Conservation (phyloP, 2,329 filamentous ascomycete genomes). For the Pezicula carpinea region DNA sequence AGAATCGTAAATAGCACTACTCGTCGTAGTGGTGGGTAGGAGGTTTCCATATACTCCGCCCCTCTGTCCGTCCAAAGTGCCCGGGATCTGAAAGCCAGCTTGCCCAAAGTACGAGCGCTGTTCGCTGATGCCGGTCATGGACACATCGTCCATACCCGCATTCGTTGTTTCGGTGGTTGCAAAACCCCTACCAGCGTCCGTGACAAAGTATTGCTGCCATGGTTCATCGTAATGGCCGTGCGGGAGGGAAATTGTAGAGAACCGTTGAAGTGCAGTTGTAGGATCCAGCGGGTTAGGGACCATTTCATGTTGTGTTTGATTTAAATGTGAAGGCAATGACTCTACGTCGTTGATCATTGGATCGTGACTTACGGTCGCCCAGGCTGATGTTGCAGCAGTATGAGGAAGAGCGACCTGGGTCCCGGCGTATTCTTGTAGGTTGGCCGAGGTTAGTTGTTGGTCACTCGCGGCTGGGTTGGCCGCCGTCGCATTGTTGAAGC, state of each 20-base stretch:
- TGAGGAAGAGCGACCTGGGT: not conserved
- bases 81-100: too few species aligned
- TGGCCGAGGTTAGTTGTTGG: not conserved
- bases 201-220: constrained; percentile 9
- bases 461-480: not conserved
- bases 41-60: too few species aligned
- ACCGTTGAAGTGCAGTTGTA: not conserved
- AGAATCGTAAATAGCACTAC: too few species aligned
- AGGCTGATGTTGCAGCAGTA: constrained; percentile 1
- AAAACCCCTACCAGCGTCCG: constrained; percentile 3
- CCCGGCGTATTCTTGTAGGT: constrained; percentile 7
- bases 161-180: too few species aligned
- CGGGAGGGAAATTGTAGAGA: not conserved
- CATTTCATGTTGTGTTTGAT: not conserved
- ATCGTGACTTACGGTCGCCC: not conserved
- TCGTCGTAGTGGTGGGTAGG: too few species aligned
- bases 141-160: too few species aligned
- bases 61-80: too few species aligned
- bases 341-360: too few species aligned
- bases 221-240: constrained; percentile 21
- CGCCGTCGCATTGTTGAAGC: not conserved
- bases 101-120: too few species aligned
- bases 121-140: too few species aligned
- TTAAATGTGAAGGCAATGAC: too few species aligned
- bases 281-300: not conserved